Base-by-base conservation (phyloP, 129 eudicot genomes). In the Centaurea solstitialis region DNA sequence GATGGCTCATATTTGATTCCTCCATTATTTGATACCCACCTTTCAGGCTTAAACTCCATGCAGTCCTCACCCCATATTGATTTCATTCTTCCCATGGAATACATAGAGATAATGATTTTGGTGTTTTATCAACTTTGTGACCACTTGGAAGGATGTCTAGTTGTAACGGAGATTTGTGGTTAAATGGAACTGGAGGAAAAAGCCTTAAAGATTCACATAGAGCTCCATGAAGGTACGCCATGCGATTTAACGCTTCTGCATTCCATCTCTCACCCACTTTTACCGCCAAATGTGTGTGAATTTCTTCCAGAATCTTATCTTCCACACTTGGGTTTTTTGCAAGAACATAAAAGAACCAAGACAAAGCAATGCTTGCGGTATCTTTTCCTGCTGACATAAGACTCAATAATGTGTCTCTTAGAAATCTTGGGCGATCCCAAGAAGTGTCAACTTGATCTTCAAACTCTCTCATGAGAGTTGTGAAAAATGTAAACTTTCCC, bases 311-410 rank as follows among this genome's bases (percentile, higher is more conserved):
- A 26, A 26, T 26, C 30, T 26, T 26, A 26, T 26, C 30, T 26
- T 26, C 30, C 30, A 26, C 30, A 26, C 30, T 26, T 26, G 30
- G 30, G 30, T 26, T 26, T 26, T 26, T 26, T 26, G 30, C 30
- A 26, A 26, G 30, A 26, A 26, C 30, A 26, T 26, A 26, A 26
- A 26, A 26, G 30, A 26, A 26, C 30, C 30, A 26, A 35, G 87
- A 73, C 0, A 89, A 45, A 20, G 79, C 64, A 5, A 77, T 76
- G 40, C 84, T 86, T 5, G 79, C 75, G 0, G 85, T 86, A 59
- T 79, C 93, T 24, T 79, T 35, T 3, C 88, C 93, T 2, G 88
- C 93, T 11, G 69, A 41, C 50, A 79, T 30, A 26, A 87, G 78
- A 30, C 45, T 77, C 33, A 82, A n/a, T 1, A 81, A 62, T 8